Base-by-base conservation (phyloP, 768 basidiomycete genomes). In the Rhodotorula toruloides region DNA sequence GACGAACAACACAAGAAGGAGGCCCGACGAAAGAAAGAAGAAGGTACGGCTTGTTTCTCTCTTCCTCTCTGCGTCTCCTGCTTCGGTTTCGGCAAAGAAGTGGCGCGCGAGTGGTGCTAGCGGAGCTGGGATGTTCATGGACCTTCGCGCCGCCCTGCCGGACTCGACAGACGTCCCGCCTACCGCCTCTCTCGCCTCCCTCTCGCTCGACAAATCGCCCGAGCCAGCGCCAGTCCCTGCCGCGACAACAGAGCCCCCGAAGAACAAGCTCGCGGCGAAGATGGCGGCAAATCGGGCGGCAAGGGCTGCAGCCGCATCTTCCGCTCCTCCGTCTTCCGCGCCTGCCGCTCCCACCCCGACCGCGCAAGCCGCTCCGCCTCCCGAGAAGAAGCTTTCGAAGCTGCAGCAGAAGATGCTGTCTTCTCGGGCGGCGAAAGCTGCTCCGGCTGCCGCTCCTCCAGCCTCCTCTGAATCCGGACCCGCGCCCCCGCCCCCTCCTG, bases 1-100 rank as follows among this genome's bases (percentile, higher is more conserved):
- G 91, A 87, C 75, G 86, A 90, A 75, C 83, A 86, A 70, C 83
- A 84, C 34, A 82, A 84, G 67, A 83, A 82, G 73, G 80, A 82
- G 50, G 79, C 81, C 54, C 86, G 85, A 32, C 83, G 80, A 72
- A 88, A 89, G 75, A 86, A 88, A 73, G 67, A 63, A 47, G 87
- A 86, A 88, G 92, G 91, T 92, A 81, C 87, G 90, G 82, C 46
- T 57, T 60, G 55, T 37, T 29, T 43, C 11, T 43, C 55, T 69
- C 4, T 53, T 68, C 73, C 72, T 63, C 69, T 49, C 74, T 78
- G 55, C 46, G 79, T 32, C 50, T 75, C 42, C 17, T 43, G 42
- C 74, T 75, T 75, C 77, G 78, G 76, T 71, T 48, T 32, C 34
- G 39, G 46, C 27, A 36, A 21, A 39, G 29, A 9, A n/a, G 37